Evolutionary conservation across 2,329 filamentous ascomycete species (phyloP).

Genomic region (Fusarium anguioides): DNA sequence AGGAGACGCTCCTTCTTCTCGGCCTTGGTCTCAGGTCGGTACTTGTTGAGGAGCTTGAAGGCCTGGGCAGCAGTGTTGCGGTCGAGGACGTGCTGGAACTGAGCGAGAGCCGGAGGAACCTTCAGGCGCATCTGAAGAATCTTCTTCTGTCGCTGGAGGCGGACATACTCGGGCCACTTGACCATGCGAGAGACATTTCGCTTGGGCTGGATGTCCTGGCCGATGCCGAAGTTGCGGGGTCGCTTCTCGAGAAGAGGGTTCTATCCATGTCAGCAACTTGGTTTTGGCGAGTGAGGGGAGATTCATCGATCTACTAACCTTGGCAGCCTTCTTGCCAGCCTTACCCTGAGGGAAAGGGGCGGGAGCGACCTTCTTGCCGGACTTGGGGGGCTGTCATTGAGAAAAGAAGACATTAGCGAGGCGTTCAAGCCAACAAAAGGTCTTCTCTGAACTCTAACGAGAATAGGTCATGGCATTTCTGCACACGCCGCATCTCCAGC

Average conservation of each 20-base stretch:
- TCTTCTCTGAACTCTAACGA: slow-evolving; percentile 97
- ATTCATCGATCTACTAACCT: slow-evolving; percentile 72
- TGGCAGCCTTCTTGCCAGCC: slow-evolving; percentile 94
- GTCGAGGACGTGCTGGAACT: slow-evolving; percentile 98
- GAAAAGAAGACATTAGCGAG: slow-evolving; percentile 98
- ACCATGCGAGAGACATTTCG: slow-evolving; percentile 98
- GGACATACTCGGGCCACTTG: slow-evolving; percentile 99
- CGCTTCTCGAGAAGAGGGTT: slow-evolving; percentile 99
- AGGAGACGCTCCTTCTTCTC: slow-evolving; percentile 99
- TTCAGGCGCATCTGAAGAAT: slow-evolving; percentile 98
- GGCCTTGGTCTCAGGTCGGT: slow-evolving; percentile 97
- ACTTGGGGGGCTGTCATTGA: slow-evolving; percentile 99
- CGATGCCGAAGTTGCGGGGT: slow-evolving; percentile 96
- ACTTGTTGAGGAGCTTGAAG: slow-evolving; percentile 99
- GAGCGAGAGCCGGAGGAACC: slow-evolving; percentile 95
- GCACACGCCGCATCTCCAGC: slow-evolving; percentile 69
- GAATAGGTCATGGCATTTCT: slow-evolving; percentile 68
- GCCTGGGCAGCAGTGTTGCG: slow-evolving; percentile 95
- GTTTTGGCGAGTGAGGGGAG: background rate
- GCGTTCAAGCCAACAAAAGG: slow-evolving; percentile 77
- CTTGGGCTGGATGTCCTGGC: slow-evolving; percentile 97
- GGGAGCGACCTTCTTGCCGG: slow-evolving; percentile 96
- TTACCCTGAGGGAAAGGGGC: slow-evolving; percentile 96
- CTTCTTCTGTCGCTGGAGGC: slow-evolving; percentile 93
- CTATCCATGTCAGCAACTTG: slow-evolving; percentile 58